A percentile compares a stretch with the other conserved stretches of the same genome.
Conservation (phyloP, 2,329 filamentous ascomycete genomes). For the Byssochlamys sp. region DNA sequence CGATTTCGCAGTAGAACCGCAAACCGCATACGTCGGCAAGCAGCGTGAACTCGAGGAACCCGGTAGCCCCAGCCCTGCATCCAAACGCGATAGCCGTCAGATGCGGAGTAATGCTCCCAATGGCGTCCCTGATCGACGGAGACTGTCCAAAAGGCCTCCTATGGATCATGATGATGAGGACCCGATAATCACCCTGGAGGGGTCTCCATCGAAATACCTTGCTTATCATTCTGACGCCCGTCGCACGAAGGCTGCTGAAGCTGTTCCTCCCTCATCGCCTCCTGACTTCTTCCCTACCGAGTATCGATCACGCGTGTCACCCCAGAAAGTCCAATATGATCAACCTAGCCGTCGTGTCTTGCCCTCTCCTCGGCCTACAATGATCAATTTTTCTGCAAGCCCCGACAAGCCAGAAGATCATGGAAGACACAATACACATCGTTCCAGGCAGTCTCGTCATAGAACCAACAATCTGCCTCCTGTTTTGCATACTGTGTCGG, state of each 20-base stretch:
- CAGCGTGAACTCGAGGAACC: slow-evolving; percentile 24
- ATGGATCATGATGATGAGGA: slow-evolving; percentile 19
- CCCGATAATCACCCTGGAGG: slow-evolving; percentile 13
- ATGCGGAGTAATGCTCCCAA: not conserved
- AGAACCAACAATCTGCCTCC: not conserved
- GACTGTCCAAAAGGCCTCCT: slow-evolving; percentile 10
- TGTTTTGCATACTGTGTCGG: not conserved
- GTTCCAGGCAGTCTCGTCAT: not conserved
- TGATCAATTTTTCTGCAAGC: slow-evolving; percentile 14
- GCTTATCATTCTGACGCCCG: slow-evolving; percentile 7
- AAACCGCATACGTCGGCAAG: slow-evolving; percentile 14
- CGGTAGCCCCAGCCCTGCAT: slow-evolving; percentile 26
- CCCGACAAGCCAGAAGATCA: not conserved
- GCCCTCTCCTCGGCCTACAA: slow-evolving; percentile 15
- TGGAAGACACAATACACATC: not conserved
- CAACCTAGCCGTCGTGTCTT: slow-evolving; percentile 15
- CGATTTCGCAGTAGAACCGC: slow-evolving; percentile 16
- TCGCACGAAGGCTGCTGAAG: slow-evolving; percentile 4
- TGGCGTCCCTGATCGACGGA: slow-evolving; percentile 12
- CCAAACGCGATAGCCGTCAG: slow-evolving; percentile 14
- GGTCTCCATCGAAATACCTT: slow-evolving; percentile 12
- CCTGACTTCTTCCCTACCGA: slow-evolving; percentile 19
- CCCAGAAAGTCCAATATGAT: slow-evolving; percentile 13
- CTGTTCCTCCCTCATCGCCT: slow-evolving; percentile 23
- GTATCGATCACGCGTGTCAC: slow-evolving; percentile 10